Percentiles rank a stretch among this genome's conserved stretches.
Evolutionary conservation across 805 yeast genomes (phyloP).

Genomic region (Pichia nanzhaoensis): DNA sequence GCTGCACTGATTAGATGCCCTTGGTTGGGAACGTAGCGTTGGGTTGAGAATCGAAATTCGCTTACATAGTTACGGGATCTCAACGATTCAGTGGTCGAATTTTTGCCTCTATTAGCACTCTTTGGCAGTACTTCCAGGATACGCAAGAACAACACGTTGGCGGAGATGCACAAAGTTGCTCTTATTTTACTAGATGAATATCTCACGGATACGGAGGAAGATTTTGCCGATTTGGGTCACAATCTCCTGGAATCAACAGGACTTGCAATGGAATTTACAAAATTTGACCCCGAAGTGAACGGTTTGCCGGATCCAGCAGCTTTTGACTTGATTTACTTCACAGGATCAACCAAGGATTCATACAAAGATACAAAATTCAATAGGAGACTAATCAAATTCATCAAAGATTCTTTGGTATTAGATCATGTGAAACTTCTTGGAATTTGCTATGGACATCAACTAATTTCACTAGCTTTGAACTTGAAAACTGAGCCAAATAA

Average conservation of each 20-base stretch:
- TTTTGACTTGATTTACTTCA: conserved; percentile 40
- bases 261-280: conserved; percentile 21
- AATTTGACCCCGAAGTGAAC: conserved; percentile 29
- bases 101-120: too few relatives aligned
- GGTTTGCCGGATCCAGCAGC: conserved; percentile 21
- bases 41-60: too few relatives aligned
- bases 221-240: conserved; percentile 44
- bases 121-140: too few relatives aligned
- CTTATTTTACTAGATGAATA: conserved; percentile 12
- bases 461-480: conserved; percentile 61
- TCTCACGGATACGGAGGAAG: conserved; percentile 32
- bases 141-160: too few relatives aligned
- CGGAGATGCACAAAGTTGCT: conserved; percentile 9
- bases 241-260: conserved; percentile 16
- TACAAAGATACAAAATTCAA: conserved; percentile 39
- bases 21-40: too few relatives aligned
- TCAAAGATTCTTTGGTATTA: background rate
- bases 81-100: too few relatives aligned
- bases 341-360: conserved; percentile 48
- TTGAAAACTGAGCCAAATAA: conserved; percentile 50
- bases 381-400: conserved; percentile 30
- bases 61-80: too few relatives aligned
- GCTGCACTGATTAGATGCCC: too few relatives aligned
- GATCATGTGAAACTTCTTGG: conserved; percentile 49
- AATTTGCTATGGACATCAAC: conserved; percentile 85